Percentiles rank a stretch among this genome's conserved stretches.
These are phyloP conservation scores for Ganoderma meredithae DNA, from an alignment of 1,284 basidiomycete genomes.

Conservation along the genomic window DNA sequence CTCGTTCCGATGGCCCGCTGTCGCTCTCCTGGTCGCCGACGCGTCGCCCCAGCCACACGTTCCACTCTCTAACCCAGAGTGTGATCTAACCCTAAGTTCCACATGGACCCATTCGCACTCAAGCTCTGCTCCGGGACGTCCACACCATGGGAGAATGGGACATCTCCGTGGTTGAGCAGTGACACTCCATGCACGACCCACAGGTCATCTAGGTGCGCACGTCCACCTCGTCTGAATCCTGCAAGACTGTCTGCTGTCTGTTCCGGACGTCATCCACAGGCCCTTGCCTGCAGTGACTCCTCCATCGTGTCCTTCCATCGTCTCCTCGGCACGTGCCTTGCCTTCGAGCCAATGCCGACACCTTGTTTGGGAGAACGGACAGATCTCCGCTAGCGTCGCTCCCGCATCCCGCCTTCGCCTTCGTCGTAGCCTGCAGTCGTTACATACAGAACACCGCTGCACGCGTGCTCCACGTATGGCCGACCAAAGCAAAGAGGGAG, in stretches of 20 bases:
- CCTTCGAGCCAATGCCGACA: constrained; percentile 24
- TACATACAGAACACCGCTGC: constrained; percentile 43
- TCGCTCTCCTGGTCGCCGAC: constrained; percentile 30
- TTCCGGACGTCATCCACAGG: constrained; percentile 19
- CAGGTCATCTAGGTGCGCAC: constrained; percentile 21
- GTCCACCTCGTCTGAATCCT: constrained; percentile 29
- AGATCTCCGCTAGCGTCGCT: constrained; percentile 54
- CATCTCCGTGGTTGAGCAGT: constrained; percentile 37
- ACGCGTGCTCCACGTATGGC: constrained; percentile 23
- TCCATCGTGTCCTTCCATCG: constrained; percentile 43
- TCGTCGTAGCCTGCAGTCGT: constrained; percentile 17
- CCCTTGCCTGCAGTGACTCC: constrained; percentile 47
- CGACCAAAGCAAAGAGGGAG: constrained; percentile 43
- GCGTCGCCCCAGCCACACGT: constrained; percentile 41
- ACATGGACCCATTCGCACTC: constrained; percentile 43
- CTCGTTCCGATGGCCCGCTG: constrained; percentile 28
- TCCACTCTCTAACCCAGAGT: constrained; percentile 45
- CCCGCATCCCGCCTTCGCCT: constrained; percentile 50
- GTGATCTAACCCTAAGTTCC: constrained; percentile 60
- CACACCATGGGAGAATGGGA: constrained; percentile 27
- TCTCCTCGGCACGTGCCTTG: constrained; percentile 55
- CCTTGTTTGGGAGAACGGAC: constrained; percentile 40
- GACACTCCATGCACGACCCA: constrained; percentile 19
- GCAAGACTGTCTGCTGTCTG: constrained; percentile 25
- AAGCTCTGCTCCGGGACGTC: constrained; percentile 41